Evolutionary conservation across 1,284 basidiomycete genomes (phyloP), one percentile per base, ranked within the genome.

Genomic region (Pisolithus thermaeus): DNA sequence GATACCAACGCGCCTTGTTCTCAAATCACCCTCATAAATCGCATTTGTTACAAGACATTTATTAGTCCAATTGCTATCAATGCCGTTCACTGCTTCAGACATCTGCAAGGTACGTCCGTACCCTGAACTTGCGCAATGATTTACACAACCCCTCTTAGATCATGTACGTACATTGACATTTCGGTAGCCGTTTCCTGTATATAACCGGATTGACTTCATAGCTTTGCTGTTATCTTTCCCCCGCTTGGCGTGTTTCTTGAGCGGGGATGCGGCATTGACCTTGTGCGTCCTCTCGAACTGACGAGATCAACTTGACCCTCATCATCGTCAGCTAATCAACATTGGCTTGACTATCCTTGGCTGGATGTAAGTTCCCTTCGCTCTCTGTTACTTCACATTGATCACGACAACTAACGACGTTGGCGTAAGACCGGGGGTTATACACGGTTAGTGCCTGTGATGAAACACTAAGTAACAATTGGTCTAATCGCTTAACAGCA

Each of bases 161-260:
- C 59, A 64, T 72, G 68, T 73, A 60, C 59, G 69, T 42, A 3
- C 20, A 11, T 27, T 8, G n/a, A 36, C 4, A 30, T 35, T 35
- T 35, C 32, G 4, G 32, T 7, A 14, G 12, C 12, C 7, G 23
- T 14, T 23, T 32, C 25, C 41, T 20, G 16, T 7, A 7, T 3
- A 27, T 45, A 7, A 37, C 39, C 16, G 28, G 7, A 18, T 37
- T 20, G 20, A 25, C 16, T 35, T 1, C 52, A 30, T 61, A 77
- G 87, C 55, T 62, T 83, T 54, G 88, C 88, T 54, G 75, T 91
- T 69, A 61, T 91, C 65, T 58, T 91, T 20, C 90, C 89, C 5
- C 89, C 90, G 51, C 61, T 92, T 1, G 88, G 83, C 51, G 90
- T 92, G 11, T 88, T 90, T 70, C 69, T 92, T 16, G 88, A 91